Evolutionary conservation across 176 grass and related monocot species (phyloP).

Genomic region (Chloris gayana): DNA sequence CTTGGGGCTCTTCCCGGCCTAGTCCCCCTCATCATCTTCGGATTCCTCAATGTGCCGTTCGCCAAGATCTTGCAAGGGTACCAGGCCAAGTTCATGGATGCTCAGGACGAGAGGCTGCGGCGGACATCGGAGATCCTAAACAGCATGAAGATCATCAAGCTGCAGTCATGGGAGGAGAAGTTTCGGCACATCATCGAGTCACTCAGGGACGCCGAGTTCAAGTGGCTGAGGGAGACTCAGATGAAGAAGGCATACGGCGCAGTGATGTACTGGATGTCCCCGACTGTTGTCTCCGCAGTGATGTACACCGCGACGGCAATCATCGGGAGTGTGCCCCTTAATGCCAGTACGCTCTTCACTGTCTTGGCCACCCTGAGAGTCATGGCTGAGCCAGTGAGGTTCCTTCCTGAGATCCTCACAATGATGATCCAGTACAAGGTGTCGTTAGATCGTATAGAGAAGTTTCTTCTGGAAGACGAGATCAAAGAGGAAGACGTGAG

Average conservation of each 20-base stretch:
- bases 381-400: constrained; percentile 86
- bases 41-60: constrained; percentile 77
- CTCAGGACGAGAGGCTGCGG: constrained; percentile 76
- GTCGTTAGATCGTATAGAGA: constrained; percentile 74
- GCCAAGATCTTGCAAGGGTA: constrained; percentile 71
- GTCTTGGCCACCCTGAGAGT: constrained; percentile 71
- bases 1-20: constrained; percentile 77
- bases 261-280: constrained; percentile 82
- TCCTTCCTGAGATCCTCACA: constrained; percentile 77
- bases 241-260: constrained; percentile 81
- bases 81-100: constrained; percentile 82
- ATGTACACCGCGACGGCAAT: constrained; percentile 69
- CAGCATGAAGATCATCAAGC: constrained; percentile 99
- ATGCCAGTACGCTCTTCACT: constrained; percentile 84
- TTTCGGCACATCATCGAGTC: constrained; percentile 55
- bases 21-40: constrained; percentile 68
- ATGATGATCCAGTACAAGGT: constrained; percentile 93
- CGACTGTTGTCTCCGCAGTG: constrained; percentile 72
- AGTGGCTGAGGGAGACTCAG: constrained; percentile 70
- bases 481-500: constrained; percentile 67
- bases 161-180: constrained; percentile 87
- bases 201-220: constrained; percentile 77
- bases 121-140: constrained; percentile 79
- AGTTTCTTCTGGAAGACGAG: constrained; percentile 84
- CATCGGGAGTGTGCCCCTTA: constrained; percentile 63